Conservation (phyloP, 2,329 filamentous ascomycete genomes). For the Cercospora sp. region DNA sequence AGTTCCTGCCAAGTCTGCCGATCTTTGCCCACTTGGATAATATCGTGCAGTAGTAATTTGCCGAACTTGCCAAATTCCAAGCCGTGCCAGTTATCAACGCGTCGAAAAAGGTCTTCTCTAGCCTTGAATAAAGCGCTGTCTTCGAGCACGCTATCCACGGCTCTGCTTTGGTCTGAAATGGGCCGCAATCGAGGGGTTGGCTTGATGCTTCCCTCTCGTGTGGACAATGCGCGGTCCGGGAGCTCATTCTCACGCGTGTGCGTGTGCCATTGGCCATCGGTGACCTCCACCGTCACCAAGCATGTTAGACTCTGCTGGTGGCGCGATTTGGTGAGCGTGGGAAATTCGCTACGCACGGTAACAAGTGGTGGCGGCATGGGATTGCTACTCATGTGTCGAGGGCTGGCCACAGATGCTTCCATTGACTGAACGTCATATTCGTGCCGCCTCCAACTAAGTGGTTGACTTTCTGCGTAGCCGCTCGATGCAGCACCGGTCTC, state of each 20-base stretch:
- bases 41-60: conserved; percentile 84
- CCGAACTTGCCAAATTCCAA: conserved; percentile 92
- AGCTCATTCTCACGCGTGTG: conserved; percentile 73
- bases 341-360: conserved; percentile 95
- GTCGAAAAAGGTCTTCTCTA: conserved; percentile 76
- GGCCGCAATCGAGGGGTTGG: conserved; percentile 51
- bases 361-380: conserved; percentile 88
- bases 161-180: conserved; percentile 46
- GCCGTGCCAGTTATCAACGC: conserved; percentile 99
- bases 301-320: conserved; percentile 96
- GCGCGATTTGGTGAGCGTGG: conserved; percentile 84
- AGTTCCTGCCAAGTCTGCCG: conserved; percentile 95
- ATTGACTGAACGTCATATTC: conserved; percentile 97
- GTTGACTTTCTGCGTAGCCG: conserved; percentile 75
- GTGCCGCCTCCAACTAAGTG: conserved; percentile 70
- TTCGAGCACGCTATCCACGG: conserved; percentile 62
- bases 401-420: conserved; percentile 79
- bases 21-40: conserved; percentile 91
- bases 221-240: conserved; percentile 48
- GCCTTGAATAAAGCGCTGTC: conserved; percentile 70
- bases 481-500: conserved; percentile 69
- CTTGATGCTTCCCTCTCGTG: conserved; percentile 53
- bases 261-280: conserved; percentile 86
- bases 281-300: conserved; percentile 88
- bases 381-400: conserved; percentile 69